Evolutionary conservation across 2,329 filamentous ascomycete genomes (phyloP).

Genomic region (Fusarium napiforme): DNA sequence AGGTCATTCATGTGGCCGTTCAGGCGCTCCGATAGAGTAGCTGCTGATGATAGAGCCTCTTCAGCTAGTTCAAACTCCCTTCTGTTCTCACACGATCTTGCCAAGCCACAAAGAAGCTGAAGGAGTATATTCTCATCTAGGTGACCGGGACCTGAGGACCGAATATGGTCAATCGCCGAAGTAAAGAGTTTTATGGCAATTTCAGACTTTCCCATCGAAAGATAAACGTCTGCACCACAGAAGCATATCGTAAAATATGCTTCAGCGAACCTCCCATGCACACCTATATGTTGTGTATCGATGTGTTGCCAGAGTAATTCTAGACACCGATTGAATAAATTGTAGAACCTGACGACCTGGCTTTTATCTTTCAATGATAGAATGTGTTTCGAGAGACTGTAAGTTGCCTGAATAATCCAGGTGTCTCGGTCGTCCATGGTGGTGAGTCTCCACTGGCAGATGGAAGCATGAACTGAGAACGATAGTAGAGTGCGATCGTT

Average conservation of each 20-base stretch:
- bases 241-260: neutral
- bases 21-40: rapidly evolving
- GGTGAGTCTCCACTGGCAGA: slow-evolving; percentile 4
- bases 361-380: neutral
- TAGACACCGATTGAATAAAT: neutral
- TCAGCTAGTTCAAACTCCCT: neutral
- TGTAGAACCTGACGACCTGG: neutral
- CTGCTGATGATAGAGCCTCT: neutral
- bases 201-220: neutral
- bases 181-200: neutral
- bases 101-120: neutral
- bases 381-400: neutral
- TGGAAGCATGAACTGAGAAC: neutral
- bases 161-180: neutral
- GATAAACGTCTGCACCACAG: neutral
- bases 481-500: neutral
- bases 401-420: neutral
- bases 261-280: neutral
- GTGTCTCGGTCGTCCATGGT: neutral
- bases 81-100: rapidly evolving
- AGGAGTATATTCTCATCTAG: neutral
- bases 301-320: neutral
- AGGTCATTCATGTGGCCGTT: neutral
- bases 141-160: rapidly evolving
- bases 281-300: rapidly evolving